A percentile compares a stretch with the other conserved stretches of the same genome.
Evolutionary conservation across 257 asterid species (phyloP).

Genomic region (Rhazya stricta): DNA sequence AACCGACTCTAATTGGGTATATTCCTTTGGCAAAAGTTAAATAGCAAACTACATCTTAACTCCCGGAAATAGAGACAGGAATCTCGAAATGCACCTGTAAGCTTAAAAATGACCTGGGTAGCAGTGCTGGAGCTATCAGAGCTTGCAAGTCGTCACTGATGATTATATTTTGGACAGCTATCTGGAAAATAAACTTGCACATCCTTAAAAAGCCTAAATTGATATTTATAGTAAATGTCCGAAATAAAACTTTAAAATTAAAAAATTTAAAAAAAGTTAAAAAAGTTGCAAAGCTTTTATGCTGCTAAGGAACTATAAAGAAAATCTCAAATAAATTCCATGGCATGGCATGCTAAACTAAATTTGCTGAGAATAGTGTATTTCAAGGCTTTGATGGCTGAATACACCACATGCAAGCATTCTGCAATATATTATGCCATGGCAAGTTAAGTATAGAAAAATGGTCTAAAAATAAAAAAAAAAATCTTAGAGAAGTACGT

Average conservation of each 20-base stretch:
- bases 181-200: constrained; percentile 37
- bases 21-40: not conserved
- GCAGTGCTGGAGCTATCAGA: constrained; percentile 74
- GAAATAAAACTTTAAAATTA: too few species aligned
- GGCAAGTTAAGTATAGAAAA: too few species aligned
- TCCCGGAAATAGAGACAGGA: not conserved
- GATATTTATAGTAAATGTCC: too few species aligned
- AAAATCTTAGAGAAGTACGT: not conserved
- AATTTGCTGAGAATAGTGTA: not conserved
- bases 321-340: not conserved
- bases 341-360: too few species aligned
- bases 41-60: too few species aligned
- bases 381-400: not conserved
- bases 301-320: not conserved
- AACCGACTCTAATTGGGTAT: not conserved
- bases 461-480: not conserved
- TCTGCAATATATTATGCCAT: not conserved
- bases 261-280: not conserved
- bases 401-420: not conserved
- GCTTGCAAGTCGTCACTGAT: constrained; percentile 79
- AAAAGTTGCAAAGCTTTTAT: not conserved
- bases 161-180: constrained; percentile 57
- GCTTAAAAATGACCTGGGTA: constrained; percentile 72
- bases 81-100: constrained; percentile 48
- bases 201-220: not conserved